Conservation (phyloP, 2,329 filamentous ascomycete species). For the Coleophoma eucalyptorum region DNA sequence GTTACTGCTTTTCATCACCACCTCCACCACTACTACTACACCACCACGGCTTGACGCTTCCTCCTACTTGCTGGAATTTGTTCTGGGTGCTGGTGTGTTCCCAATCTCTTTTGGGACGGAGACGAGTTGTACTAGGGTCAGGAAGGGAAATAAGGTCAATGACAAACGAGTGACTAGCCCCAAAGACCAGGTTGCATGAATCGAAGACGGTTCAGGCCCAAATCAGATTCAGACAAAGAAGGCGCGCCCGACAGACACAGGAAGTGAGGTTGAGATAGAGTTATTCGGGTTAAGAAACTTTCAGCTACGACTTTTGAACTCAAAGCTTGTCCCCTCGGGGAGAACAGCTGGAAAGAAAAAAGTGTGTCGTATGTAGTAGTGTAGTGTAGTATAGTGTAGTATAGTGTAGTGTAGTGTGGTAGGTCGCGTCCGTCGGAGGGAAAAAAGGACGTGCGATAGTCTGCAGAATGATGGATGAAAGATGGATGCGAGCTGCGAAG, state of each 20-base stretch:
- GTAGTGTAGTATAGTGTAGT: too few species aligned
- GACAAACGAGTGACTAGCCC: not conserved
- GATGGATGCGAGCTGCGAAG: not conserved
- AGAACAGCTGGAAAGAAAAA: too few species aligned
- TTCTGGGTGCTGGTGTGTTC: too few species aligned
- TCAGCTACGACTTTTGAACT: slow-evolving; percentile 2
- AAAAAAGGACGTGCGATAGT: slow-evolving; percentile 6
- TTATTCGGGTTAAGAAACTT: slow-evolving; percentile 7
- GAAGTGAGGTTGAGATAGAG: slow-evolving; percentile 16
- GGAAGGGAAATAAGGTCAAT: not conserved
- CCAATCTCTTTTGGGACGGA: too few species aligned
- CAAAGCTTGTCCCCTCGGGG: slow-evolving; percentile 1
- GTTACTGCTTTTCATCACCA: too few species aligned
- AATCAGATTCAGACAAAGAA: not conserved
- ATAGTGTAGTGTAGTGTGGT: too few species aligned
- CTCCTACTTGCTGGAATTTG: too few species aligned
- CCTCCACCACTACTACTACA: too few species aligned
- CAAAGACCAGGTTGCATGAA: slow-evolving; percentile 14
- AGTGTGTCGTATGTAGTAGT: too few species aligned
- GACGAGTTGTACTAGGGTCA: too few species aligned
- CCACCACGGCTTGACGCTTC: too few species aligned
- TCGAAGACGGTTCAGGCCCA: slow-evolving; percentile 4
- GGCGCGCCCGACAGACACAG: not conserved
- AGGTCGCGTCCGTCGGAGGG: too few species aligned
- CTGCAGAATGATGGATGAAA: not conserved